Conservation (phyloP, 371 early-diverging fungal genomes). For the Rhizomucor pusillus region DNA sequence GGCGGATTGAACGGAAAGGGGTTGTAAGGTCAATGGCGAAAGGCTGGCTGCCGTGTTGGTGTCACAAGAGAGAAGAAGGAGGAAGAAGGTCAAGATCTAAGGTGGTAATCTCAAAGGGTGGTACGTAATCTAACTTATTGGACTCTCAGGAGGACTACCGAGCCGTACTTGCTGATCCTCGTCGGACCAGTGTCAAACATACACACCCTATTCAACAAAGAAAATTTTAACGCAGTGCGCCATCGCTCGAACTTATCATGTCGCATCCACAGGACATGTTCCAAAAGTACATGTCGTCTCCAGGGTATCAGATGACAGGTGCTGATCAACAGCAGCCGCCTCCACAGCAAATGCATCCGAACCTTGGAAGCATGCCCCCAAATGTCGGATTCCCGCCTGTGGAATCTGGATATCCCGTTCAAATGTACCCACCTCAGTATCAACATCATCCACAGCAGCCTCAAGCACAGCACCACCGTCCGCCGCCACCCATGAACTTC, state of each 20-base stretch:
- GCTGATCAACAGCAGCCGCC: slow-evolving; percentile 14
- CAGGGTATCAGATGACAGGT: slow-evolving; percentile 19
- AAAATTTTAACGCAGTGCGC: not conserved
- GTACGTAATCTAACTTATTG: too few species aligned
- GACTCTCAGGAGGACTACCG: too few species aligned
- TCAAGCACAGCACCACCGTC: slow-evolving; percentile 8
- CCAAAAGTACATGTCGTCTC: slow-evolving; percentile 19
- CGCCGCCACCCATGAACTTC: slow-evolving; percentile 17
- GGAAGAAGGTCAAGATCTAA: too few species aligned
- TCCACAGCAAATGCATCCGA: slow-evolving; percentile 22
- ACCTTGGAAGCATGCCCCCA: slow-evolving; percentile 13
- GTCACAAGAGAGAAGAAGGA: too few species aligned
- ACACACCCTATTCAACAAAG: too few species aligned
- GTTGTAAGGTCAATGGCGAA: too few species aligned
- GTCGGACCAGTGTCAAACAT: too few species aligned
- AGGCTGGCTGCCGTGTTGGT: too few species aligned
- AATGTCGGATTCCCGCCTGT: slow-evolving; percentile 5
- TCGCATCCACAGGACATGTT: slow-evolving; percentile 25
- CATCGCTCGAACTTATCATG: slow-evolving; percentile 6
- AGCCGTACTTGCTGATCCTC: too few species aligned
- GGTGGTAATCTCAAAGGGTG: too few species aligned
- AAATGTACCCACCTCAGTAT: slow-evolving; percentile 18
- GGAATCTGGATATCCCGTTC: slow-evolving; percentile 10
- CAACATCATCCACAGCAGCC: slow-evolving; percentile 22
- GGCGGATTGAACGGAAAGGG: too few species aligned